These are phyloP conservation scores for Chalaropsis ovoidea DNA, from an alignment of 2,329 filamentous ascomycete species.

Conservation along the genomic window DNA sequence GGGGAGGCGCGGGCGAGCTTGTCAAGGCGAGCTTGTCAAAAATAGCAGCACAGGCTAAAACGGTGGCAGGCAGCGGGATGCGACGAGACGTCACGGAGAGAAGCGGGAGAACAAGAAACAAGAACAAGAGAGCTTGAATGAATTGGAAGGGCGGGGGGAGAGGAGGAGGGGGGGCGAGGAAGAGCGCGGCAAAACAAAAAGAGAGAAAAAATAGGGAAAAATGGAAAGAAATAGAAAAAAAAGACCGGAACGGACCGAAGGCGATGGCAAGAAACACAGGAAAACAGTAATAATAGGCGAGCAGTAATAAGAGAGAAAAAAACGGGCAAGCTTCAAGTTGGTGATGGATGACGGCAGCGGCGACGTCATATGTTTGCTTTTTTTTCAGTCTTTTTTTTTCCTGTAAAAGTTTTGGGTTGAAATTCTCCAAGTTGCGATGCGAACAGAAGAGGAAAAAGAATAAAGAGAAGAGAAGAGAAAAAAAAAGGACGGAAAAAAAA, in stretches of 20 bases:
- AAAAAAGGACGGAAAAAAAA: slow-evolving; percentile 11
- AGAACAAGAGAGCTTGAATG: neutral
- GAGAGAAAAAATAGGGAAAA: neutral
- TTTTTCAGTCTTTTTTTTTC: slow-evolving; percentile 8
- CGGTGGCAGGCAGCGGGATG: neutral
- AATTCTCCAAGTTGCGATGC: neutral
- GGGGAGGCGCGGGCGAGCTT: neutral
- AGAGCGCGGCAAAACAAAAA: neutral
- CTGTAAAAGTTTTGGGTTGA: neutral
- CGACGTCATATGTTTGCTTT: slow-evolving; percentile 17
- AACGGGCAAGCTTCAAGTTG: neutral
- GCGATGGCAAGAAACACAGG: neutral
- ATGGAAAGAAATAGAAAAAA: neutral
- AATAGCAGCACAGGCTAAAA: neutral
- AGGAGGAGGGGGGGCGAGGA: neutral
- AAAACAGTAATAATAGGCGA: neutral
- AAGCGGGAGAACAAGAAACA: neutral
- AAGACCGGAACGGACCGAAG: slow-evolving; percentile 1
- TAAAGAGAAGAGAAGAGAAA: neutral
- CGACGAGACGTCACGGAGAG: neutral
- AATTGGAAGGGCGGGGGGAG: too few species aligned
- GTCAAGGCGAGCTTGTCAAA: neutral
- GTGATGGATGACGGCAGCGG: neutral
- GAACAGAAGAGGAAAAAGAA: slow-evolving; percentile 2
- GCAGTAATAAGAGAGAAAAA: neutral